A percentile compares a stretch with the other conserved stretches of the same genome.
These are phyloP conservation scores for Cytospora schulzeri DNA, from an alignment of 2,329 filamentous ascomycete genomes.

Conservation along the genomic window DNA sequence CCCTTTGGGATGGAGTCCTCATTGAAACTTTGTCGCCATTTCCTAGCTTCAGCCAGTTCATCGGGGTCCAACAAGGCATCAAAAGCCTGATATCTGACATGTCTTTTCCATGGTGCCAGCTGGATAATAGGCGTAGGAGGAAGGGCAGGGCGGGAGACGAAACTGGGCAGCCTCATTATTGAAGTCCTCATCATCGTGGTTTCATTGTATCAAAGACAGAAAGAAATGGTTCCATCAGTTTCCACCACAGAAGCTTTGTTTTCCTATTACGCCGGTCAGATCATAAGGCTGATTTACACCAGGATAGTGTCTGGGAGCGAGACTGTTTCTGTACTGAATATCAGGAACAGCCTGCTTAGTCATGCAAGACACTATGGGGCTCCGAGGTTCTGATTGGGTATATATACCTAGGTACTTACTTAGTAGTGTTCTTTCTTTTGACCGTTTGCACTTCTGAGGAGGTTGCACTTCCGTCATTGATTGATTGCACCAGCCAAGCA, in stretches of 20 bases:
- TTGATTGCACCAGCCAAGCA: neutral
- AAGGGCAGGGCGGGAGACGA: conserved; percentile 11
- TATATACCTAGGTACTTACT: neutral
- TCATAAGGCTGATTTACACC: neutral
- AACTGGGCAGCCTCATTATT: conserved; percentile 12
- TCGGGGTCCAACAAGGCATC: conserved; percentile 54
- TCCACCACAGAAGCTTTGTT: neutral
- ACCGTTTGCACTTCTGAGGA: neutral
- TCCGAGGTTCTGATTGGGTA: neutral
- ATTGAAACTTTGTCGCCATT: conserved; percentile 52
- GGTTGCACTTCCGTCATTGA: too few species aligned
- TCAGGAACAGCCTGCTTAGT: neutral
- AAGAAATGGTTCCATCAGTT: neutral
- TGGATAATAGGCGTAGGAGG: conserved; percentile 2
- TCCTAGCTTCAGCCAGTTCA: conserved; percentile 52
- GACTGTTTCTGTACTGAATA: neutral
- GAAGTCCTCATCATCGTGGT: conserved; percentile 14
- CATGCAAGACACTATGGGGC: neutral
- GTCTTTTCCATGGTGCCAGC: conserved; percentile 25
- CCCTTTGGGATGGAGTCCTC: conserved; percentile 50
- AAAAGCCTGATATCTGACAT: conserved; percentile 47
- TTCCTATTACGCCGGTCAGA: neutral
- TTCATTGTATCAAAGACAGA: conserved; percentile 14
- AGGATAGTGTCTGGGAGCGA: neutral
- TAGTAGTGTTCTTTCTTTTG: neutral